Base-by-base conservation (phyloP, 768 basidiomycete species). In the Xerocomus brunneocitrinus region DNA sequence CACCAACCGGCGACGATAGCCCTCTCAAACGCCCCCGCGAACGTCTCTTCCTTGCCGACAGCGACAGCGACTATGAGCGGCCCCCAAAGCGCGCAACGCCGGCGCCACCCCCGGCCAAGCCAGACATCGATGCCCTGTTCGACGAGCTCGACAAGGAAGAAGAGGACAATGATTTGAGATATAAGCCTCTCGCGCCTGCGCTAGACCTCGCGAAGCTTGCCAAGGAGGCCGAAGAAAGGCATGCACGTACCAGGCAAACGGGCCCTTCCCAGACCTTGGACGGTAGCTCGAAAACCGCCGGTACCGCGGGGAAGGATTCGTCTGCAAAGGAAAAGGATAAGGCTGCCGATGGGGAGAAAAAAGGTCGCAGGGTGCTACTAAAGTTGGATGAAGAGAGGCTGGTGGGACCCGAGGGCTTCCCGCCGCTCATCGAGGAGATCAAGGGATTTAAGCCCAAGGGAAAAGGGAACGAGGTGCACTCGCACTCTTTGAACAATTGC, bases 401-500 rank as follows among this genome's bases (percentile, higher is more conserved):
- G 53, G 71, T 94, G 13, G 83, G 85, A 5, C 71, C 80, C 4
- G 75, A 78, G 30, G 95, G 97, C 1, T 87, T 99, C 61, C 91
- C 90, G 2, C 77, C 80, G 45, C 76, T 99, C 41, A 79, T 92
- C 47, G 78, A 85, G 53, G 81, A 85, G 49, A 79, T 86, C 27
- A 91, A 91, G 71, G 73, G 80, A 53, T 90, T 95, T 71, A 86
- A 80, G 59, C 76, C 84, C 16, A 87, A 83, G 60, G 95, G 94
- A 7, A 98, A 97, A 67, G 95, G 95, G 0, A 83, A 91, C 62
- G 97, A 99, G 79, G 95, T 92, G 69, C 36, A 47, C 24, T 42
- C 31, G 24, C 32, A 47, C 35, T 50, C n/a, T 16, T 50, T 25
- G 42, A 9, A 2, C n/a, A 10, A 10, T 28, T 25, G 41, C 47